Evolutionary conservation across 73 alveolate species (phyloP).

Genomic region (Tetrahymena elliotti): DNA sequence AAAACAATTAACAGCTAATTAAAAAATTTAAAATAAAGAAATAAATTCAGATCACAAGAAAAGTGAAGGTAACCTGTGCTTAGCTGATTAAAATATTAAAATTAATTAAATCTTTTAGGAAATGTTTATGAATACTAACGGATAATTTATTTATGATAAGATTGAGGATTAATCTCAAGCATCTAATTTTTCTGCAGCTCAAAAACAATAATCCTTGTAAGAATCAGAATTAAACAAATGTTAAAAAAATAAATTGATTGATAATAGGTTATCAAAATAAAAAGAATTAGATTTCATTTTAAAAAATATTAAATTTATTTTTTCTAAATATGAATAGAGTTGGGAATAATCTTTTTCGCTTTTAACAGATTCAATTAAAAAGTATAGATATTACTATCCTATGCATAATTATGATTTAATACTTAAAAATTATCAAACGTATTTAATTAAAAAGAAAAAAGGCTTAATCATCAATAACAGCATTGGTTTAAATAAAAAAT

Average conservation of each 20-base stretch:
- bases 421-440: neutral
- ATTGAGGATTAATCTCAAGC: neutral
- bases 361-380: neutral
- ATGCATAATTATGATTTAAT: neutral
- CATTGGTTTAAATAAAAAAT: too few species aligned
- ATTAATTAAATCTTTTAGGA: neutral
- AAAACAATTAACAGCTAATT: neutral
- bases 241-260: neutral
- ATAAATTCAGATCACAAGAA: neutral
- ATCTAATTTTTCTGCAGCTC: neutral
- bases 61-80: neutral
- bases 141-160: neutral
- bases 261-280: neutral
- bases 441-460: neutral
- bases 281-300: neutral
- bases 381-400: neutral
- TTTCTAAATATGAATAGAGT: neutral
- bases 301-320: too few species aligned
- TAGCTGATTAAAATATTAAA: neutral
- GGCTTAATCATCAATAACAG: too few species aligned
- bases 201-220: too few species aligned
- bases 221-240: neutral
- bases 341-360: neutral
- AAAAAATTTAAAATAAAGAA: neutral
- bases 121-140: neutral